phyloP scores from a whole-genome alignment of 208 protist genomes.

The Acanthamoeba triangularis region DNA sequence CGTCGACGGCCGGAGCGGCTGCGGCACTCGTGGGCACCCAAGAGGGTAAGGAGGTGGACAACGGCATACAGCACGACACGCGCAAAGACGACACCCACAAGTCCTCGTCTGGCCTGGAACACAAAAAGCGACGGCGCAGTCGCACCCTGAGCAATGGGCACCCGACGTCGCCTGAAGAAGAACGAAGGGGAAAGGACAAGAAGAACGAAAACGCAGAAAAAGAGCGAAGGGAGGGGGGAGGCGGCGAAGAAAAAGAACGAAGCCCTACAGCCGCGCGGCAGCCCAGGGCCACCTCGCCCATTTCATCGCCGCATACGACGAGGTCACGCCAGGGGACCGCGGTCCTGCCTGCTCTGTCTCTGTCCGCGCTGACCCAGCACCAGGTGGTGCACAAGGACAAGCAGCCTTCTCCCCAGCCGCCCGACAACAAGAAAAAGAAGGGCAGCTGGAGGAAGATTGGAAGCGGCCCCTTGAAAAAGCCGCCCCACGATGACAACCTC shows the following conservation, averaged over 20 bases:
- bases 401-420: neutral
- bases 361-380: neutral
- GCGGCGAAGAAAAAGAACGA: neutral
- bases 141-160: no score
- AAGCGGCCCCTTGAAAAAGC: neutral
- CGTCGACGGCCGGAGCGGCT: neutral
- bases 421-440: neutral
- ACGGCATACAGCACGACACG: slow-evolving; percentile 23
- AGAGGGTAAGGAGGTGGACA: neutral
- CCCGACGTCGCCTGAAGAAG: neutral
- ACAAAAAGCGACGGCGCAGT: neutral
- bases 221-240: neutral
- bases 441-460: neutral
- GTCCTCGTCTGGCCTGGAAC: no score
- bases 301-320: neutral
- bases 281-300: neutral
- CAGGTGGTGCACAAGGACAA: slow-evolving; percentile 11
- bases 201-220: neutral
- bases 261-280: no score
- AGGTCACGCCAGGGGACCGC: neutral
- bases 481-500: neutral
- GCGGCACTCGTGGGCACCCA: neutral
- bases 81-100: slow-evolving; percentile 19
- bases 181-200: neutral
- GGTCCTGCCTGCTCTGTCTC: neutral